These are phyloP conservation scores for Glarea lozoyensis DNA, from an alignment of 495 filamentous ascomycete species.

Conservation along the genomic window DNA sequence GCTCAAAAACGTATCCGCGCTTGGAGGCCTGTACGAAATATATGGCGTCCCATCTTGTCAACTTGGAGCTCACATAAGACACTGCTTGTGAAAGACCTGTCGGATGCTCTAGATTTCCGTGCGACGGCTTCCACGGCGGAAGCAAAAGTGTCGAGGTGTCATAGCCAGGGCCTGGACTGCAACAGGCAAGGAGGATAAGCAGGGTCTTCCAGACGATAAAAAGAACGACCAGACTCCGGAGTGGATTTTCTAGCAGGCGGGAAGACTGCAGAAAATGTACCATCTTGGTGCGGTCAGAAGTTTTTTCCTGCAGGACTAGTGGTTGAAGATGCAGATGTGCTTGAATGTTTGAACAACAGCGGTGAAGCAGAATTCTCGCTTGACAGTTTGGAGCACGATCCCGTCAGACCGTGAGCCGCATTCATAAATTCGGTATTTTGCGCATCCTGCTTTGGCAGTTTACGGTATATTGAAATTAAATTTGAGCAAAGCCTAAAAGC, in stretches of 20 bases:
- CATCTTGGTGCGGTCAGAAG: too few relatives aligned
- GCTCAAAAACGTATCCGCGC: slow-evolving; percentile 76
- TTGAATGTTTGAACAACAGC: too few relatives aligned
- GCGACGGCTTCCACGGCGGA: slow-evolving; percentile 5
- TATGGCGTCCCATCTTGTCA: slow-evolving; percentile 87
- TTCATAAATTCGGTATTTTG: too few relatives aligned
- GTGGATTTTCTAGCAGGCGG: slow-evolving; percentile 5
- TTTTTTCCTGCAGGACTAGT: too few relatives aligned
- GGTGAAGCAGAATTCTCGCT: too few relatives aligned
- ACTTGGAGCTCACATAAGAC: slow-evolving; percentile 33
- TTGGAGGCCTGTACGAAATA: slow-evolving; percentile 67
- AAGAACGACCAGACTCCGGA: slow-evolving; percentile 15
- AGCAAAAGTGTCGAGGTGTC: slow-evolving; percentile 78
- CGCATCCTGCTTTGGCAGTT: too few relatives aligned
- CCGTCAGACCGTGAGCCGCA: too few relatives aligned
- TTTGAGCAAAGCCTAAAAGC: too few relatives aligned
- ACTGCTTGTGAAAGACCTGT: slow-evolving; percentile 54
- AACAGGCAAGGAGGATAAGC: slow-evolving; percentile 52
- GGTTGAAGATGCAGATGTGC: too few relatives aligned
- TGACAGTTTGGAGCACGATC: too few relatives aligned
- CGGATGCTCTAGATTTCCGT: too few relatives aligned
- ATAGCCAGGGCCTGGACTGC: slow-evolving; percentile 67
- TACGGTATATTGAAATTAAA: too few relatives aligned
- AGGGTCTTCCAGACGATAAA: slow-evolving; percentile 64
- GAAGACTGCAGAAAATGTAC: background rate